Evolutionary conservation across 1,284 basidiomycete genomes (phyloP), one percentile per base, ranked within the genome.

Genomic region (Prillingera fragicola): DNA sequence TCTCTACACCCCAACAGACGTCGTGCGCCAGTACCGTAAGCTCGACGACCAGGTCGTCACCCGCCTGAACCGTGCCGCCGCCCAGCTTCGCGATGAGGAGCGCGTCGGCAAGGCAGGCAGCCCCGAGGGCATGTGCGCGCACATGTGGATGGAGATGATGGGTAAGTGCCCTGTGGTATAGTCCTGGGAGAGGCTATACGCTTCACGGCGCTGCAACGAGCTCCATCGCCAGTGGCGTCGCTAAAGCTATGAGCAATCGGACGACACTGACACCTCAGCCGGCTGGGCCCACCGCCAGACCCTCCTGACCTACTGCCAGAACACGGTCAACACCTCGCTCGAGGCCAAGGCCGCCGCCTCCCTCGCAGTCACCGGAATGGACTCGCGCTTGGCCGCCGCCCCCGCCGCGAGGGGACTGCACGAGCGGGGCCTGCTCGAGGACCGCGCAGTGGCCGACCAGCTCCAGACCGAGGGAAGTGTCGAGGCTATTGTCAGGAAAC

Each of bases 271-370:
- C 34, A n/a, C 10, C 8, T 2, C 49, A 87, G 86, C 80, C 39
- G 89, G 89, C 50, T 91, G 88, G 88, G 81, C 80, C 55, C 80
- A 84, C 41, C 77, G 87, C 49, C 80, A 80, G 46, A 80, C 84
- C 51, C 78, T 92, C 44, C 77, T 91, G 28, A 75, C 82, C 12
- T 92, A 87, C 66, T 92, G 88, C 53, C 79, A 82, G 13, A 67
- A 73, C 25, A 83, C 85, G 1, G 79, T 88, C 33, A 83, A 85
- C 59, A 72, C 77, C 15, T 80, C 82, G 14, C 68, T 83, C 59
- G 74, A 75, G 17, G 76, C 80, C 59, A 84, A 83, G 63, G 77
- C 74, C 55, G 70, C 55, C 34, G 17, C 38, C n/a, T n/a, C n/a
- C n/a, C n/a, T n/a, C n/a, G n/a, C n/a, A 50, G 43, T 55, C 49